Evolutionary conservation across 1,284 basidiomycete species (phyloP).

Genomic region (Cerioporus squamosus): DNA sequence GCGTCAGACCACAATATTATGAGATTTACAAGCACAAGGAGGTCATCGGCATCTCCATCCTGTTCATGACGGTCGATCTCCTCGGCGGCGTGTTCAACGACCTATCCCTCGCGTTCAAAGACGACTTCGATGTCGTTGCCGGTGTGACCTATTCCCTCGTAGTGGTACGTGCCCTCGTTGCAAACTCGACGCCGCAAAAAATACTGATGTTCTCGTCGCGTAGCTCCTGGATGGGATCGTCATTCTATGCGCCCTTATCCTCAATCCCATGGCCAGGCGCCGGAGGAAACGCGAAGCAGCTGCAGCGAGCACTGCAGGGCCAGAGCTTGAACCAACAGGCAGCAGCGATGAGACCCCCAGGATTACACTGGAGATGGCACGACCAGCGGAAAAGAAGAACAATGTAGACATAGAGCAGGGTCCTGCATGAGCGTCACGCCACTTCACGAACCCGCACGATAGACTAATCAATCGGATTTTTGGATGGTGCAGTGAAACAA

Average conservation of each 20-base stretch:
- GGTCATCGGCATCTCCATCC: conserved; percentile 74
- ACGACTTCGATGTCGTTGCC: conserved; percentile 67
- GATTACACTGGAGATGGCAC: not conserved
- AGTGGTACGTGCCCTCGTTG: conserved; percentile 44
- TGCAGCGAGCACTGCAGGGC: not conserved
- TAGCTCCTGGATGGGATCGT: conserved; percentile 65
- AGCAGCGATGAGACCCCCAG: not conserved
- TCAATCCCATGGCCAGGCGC: conserved; percentile 54
- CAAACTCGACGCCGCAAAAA: no score
- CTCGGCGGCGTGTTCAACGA: conserved; percentile 75
- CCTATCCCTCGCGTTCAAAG: conserved; percentile 73
- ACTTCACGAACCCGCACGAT: not conserved
- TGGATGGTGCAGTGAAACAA: no score
- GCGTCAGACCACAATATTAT: conserved; percentile 53
- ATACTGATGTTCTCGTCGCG: not conserved
- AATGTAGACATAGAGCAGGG: not conserved
- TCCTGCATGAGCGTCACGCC: not conserved
- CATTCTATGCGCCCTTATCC: conserved; percentile 58
- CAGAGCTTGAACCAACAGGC: not conserved
- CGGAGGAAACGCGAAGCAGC: conserved; percentile 16
- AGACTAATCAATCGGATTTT: no score
- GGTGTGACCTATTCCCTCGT: conserved; percentile 65
- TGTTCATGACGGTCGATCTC: conserved; percentile 75
- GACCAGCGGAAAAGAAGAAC: not conserved
- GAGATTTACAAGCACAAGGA: conserved; percentile 75